Evolutionary conservation across 2,329 filamentous ascomycete species (phyloP).

Genomic region (Sclerotinia minor): DNA sequence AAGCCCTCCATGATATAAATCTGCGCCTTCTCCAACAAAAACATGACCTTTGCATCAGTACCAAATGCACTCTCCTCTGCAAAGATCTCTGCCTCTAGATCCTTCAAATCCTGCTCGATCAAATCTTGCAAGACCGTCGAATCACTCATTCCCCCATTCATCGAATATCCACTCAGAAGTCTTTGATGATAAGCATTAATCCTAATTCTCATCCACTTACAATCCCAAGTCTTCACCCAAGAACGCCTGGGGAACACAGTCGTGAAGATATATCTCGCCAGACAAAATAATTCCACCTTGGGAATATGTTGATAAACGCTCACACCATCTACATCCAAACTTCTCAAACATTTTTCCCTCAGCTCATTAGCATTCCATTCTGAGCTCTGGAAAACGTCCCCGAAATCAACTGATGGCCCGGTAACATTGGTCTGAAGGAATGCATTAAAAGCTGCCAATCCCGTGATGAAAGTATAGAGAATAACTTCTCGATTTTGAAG

Average conservation of each 20-base stretch:
- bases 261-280: slow-evolving; percentile 60
- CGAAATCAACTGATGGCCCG: slow-evolving; percentile 69
- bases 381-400: slow-evolving; percentile 44
- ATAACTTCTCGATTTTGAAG: slow-evolving; percentile 27
- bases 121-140: slow-evolving; percentile 58
- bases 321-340: slow-evolving; percentile 78
- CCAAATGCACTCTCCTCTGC: slow-evolving; percentile 44
- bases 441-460: slow-evolving; percentile 68
- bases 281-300: slow-evolving; percentile 76
- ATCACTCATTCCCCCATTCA: slow-evolving; percentile 49
- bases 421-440: slow-evolving; percentile 89
- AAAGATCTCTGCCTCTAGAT: slow-evolving; percentile 49
- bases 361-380: slow-evolving; percentile 26
- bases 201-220: slow-evolving; percentile 57
- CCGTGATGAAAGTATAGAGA: slow-evolving; percentile 46
- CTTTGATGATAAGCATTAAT: slow-evolving; percentile 73
- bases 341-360: slow-evolving; percentile 62
- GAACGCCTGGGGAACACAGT: slow-evolving; percentile 38
- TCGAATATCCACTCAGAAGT: slow-evolving; percentile 49
- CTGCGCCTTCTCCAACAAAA: slow-evolving; percentile 78
- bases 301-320: slow-evolving; percentile 83
- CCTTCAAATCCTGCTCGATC: slow-evolving; percentile 60
- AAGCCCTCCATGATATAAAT: slow-evolving; percentile 82
- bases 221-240: slow-evolving; percentile 34
- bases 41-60: slow-evolving; percentile 61